A percentile compares a stretch with the other conserved stretches of the same genome.
Conservation (phyloP, 768 basidiomycete species). For the Leccinum subgranulosum region DNA sequence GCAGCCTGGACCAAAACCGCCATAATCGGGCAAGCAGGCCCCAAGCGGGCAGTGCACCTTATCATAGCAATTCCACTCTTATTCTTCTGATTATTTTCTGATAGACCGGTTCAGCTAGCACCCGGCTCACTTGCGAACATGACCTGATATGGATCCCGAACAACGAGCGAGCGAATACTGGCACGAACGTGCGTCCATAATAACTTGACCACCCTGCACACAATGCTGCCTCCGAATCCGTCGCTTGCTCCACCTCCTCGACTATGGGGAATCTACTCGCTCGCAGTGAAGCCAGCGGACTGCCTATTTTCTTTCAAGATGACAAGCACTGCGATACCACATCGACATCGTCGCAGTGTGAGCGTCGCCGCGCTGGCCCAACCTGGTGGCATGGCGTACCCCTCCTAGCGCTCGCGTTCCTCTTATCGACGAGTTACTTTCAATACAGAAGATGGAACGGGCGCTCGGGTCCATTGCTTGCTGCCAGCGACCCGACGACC, state of each 20-base stretch:
- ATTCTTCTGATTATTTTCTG: too few relatives aligned
- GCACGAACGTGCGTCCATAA: background rate
- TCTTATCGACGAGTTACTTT: slow-evolving; percentile 13
- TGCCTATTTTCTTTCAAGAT: background rate
- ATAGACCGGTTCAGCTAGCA: background rate
- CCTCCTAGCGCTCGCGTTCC: slow-evolving; percentile 13
- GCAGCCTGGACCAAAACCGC: too few relatives aligned
- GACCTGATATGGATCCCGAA: background rate
- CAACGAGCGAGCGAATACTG: background rate
- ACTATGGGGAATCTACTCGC: background rate
- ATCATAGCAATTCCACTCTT: background rate
- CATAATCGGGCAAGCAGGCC: too few relatives aligned
- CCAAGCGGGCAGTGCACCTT: background rate
- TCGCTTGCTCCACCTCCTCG: background rate
- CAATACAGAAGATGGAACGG: slow-evolving; percentile 9
- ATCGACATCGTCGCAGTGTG: background rate
- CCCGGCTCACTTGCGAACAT: background rate
- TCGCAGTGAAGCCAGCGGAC: background rate
- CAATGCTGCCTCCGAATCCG: background rate
- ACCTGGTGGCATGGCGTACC: background rate
- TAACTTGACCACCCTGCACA: background rate
- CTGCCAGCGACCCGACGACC: background rate
- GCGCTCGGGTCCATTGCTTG: background rate
- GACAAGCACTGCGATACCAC: background rate
- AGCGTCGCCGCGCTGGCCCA: background rate